Evolutionary conservation across 2,329 filamentous ascomycete species (phyloP).

Genomic region (Capronia coronata): DNA sequence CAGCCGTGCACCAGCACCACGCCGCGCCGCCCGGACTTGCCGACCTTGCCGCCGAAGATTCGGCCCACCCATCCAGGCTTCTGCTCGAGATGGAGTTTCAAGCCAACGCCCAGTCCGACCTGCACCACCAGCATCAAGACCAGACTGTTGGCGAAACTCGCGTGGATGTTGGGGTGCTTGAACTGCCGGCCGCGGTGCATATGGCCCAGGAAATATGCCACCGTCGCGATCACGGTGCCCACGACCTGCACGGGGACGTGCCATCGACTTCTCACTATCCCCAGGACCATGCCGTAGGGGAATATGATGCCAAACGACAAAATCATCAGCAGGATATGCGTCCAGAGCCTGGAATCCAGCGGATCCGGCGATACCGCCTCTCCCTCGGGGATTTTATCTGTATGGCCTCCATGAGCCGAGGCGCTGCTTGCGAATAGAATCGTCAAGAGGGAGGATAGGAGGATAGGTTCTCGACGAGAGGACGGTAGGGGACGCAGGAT

Average conservation of each 20-base stretch:
- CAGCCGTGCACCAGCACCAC: constrained; percentile 70
- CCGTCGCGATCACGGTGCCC: constrained; percentile 66
- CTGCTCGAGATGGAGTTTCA: constrained; percentile 81
- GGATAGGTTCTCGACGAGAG: constrained; percentile 1
- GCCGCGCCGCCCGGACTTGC: constrained; percentile 48
- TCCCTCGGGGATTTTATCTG: constrained; percentile 60
- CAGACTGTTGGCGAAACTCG: constrained; percentile 69
- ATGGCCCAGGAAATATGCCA: constrained; percentile 89
- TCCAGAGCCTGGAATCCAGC: constrained; percentile 81
- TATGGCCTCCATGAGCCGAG: constrained; percentile 49
- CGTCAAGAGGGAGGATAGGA: constrained; percentile 13
- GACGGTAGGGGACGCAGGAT: constrained; percentile 4
- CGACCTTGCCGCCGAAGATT: constrained; percentile 42
- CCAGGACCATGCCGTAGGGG: constrained; percentile 89
- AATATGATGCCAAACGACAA: constrained; percentile 87
- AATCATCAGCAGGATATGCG: constrained; percentile 84
- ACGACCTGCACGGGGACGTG: constrained; percentile 82
- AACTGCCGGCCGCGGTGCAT: constrained; percentile 86
- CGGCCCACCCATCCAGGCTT: constrained; percentile 63
- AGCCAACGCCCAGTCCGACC: constrained; percentile 72
- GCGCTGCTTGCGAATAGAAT: constrained; percentile 31
- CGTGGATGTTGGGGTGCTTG: constrained; percentile 65
- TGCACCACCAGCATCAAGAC: constrained; percentile 75
- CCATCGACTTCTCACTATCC: constrained; percentile 84
- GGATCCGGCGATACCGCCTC: constrained; percentile 64